Percentiles rank a stretch among this genome's conserved stretches.
These are phyloP conservation scores for Sphaerulina musiva DNA, from an alignment of 2,329 filamentous ascomycete genomes.

Conservation along the genomic window DNA sequence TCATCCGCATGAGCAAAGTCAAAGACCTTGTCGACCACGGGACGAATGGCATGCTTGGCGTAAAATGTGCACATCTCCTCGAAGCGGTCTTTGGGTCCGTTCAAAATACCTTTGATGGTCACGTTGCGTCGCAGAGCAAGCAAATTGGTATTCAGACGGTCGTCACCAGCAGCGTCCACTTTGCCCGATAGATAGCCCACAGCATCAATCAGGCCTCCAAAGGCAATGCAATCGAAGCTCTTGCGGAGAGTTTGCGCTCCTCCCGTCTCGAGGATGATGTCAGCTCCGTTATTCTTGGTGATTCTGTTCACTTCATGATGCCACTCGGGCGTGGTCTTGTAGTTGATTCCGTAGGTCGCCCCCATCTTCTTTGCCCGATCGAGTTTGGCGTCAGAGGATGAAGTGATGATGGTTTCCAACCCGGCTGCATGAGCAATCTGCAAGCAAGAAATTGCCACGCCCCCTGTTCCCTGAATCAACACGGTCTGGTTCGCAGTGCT, in stretches of 20 bases:
- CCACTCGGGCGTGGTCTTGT: slow-evolving; percentile 53
- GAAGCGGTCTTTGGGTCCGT: slow-evolving; percentile 53
- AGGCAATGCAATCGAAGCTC: slow-evolving; percentile 39
- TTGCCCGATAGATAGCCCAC: slow-evolving; percentile 47
- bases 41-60: slow-evolving; percentile 37
- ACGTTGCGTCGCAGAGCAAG: slow-evolving; percentile 47
- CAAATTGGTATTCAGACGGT: slow-evolving; percentile 52
- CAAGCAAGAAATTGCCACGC: slow-evolving; percentile 38
- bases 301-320: slow-evolving; percentile 50
- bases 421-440: slow-evolving; percentile 41
- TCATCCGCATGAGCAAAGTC: slow-evolving; percentile 33
- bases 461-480: slow-evolving; percentile 41
- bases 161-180: slow-evolving; percentile 46
- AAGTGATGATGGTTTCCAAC: slow-evolving; percentile 52
- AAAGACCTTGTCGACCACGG: slow-evolving; percentile 39
- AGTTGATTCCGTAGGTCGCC: slow-evolving; percentile 56
- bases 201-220: slow-evolving; percentile 38
- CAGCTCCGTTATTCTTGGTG: slow-evolving; percentile 38
- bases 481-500: slow-evolving; percentile 29
- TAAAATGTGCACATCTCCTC: slow-evolving; percentile 41
- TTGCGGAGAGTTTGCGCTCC: slow-evolving; percentile 46
- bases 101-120: slow-evolving; percentile 50
- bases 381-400: slow-evolving; percentile 48
- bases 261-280: slow-evolving; percentile 49
- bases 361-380: slow-evolving; percentile 50